Conservation (phyloP, 2,329 filamentous ascomycete genomes). For the Xylariomycetidae sp. region DNA sequence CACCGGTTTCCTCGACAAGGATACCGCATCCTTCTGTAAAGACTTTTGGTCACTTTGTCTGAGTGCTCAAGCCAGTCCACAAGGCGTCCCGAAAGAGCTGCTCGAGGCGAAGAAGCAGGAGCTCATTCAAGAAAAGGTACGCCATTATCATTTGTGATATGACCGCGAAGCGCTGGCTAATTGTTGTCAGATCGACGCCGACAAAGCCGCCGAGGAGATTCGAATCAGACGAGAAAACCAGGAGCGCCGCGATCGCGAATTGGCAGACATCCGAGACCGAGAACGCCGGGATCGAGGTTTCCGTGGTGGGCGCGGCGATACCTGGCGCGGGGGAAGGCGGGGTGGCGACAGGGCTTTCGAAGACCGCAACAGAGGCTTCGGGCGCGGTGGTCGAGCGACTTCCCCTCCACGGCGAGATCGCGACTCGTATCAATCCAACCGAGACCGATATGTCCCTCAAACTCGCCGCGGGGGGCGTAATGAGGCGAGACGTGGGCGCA, state of each 20-base stretch:
- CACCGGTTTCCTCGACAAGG: conserved; percentile 90
- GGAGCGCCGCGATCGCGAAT: conserved; percentile 63
- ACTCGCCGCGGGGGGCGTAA: conserved; percentile 37
- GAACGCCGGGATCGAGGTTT: conserved; percentile 50
- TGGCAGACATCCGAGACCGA: conserved; percentile 61
- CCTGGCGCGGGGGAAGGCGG: conserved; percentile 45
- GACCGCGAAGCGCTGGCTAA: conserved; percentile 4
- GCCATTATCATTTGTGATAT: conserved; percentile 2
- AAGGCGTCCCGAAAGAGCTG: conserved; percentile 90
- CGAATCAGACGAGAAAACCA: conserved; percentile 66
- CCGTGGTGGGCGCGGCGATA: conserved; percentile 46
- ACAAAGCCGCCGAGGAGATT: conserved; percentile 71
- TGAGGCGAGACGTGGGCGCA: conserved; percentile 35
- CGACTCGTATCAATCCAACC: conserved; percentile 21
- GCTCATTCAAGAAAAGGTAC: conserved; percentile 88
- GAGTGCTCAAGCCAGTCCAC: conserved; percentile 80
- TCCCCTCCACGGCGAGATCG: conserved; percentile 41
- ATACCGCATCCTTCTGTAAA: conserved; percentile 83
- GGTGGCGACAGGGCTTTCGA: conserved; percentile 45
- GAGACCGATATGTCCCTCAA: conserved; percentile 46
- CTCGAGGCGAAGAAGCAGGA: conserved; percentile 95
- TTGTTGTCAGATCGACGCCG: conserved; percentile 63
- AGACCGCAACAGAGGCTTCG: conserved; percentile 37
- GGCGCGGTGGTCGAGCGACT: conserved; percentile 37
- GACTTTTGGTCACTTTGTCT: conserved; percentile 88